Evolutionary conservation across 345 rosid genomes (phyloP).

Genomic region (Capsella bursapastoris): DNA sequence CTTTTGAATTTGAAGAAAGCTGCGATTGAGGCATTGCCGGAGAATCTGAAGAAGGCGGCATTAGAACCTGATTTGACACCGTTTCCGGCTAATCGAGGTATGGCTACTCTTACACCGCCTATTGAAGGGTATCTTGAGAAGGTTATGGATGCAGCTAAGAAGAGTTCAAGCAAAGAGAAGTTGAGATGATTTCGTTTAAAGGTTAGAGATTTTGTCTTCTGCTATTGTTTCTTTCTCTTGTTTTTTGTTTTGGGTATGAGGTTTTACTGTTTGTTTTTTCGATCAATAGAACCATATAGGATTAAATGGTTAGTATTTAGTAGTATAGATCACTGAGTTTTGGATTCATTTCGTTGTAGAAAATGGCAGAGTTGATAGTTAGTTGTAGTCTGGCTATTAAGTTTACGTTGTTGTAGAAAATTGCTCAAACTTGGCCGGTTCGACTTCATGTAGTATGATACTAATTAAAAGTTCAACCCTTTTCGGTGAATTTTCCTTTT

Average conservation of each 20-base stretch:
- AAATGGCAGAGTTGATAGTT: not conserved
- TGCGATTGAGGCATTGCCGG: constrained; percentile 91
- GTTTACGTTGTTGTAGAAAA: not conserved
- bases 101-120: constrained; percentile 95
- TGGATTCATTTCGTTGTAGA: not conserved
- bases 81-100: constrained; percentile 71
- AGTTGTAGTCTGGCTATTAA: not conserved
- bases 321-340: not conserved
- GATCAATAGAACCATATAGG: not conserved
- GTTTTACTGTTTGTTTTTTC: not conserved
- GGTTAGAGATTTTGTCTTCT: constrained; percentile 22
- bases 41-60: constrained; percentile 68
- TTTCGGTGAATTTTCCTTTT: not conserved
- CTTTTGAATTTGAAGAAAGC: constrained; percentile 73
- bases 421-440: not conserved
- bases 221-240: not conserved
- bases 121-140: constrained; percentile 91
- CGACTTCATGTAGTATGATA: not conserved
- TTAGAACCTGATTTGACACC: constrained; percentile 83
- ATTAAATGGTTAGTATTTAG: not conserved
- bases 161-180: constrained; percentile 72
- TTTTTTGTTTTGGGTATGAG: constrained; percentile 6
- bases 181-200: constrained; percentile 58
- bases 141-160: constrained; percentile 78
- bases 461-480: not conserved